Evolutionary conservation across 805 yeast genomes (phyloP), one percentile per base, ranked within the genome.

Genomic region (Saturnispora hagleri): DNA sequence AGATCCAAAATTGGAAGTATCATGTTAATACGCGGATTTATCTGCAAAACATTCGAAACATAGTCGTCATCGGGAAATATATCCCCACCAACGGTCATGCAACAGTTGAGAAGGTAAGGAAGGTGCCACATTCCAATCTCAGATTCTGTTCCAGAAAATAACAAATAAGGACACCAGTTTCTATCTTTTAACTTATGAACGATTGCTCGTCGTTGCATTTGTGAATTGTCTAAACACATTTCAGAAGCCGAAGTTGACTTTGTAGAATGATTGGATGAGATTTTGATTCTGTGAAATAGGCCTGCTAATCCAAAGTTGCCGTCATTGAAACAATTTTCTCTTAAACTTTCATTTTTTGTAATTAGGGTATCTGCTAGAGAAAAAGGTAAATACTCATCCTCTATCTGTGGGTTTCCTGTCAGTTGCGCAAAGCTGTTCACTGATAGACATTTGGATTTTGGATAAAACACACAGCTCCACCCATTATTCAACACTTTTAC

Each of bases 1-100:
- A 76, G 51, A 44, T 69, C 71, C 0, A 74, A 73, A 6, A 76
- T 68, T 12, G 72, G 56, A 26, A 63, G 43, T 2, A 59, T 51
- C 10, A 69, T 43, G 9, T 68, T 66, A 5, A 68, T 50, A 28
- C 73, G 53, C 10, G 51, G 35, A 36, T 49, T 49, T 3, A 48
- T 66, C 60, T 1, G 64, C 62, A 40, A 54, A 54, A 6, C 54
- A 44, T 36, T 60, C 59, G 20, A 48, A 5, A 48, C 46, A 17
- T 41, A 34, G 22, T 26, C 24, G 5, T 42, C 45, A 31, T 31
- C 27, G 3, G 46, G 46, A 31, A 50, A 50, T 17, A 38, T 38
- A 22, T 33, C 26, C 4, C 46, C 46, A 8, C 34, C 20, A 4
- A 31, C n/a, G 10, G 45, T 38, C 17, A 20, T 20, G 13, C 49